Evolutionary conservation across 768 basidiomycete genomes (phyloP).

Genomic region (Lentinus tigrinus): DNA sequence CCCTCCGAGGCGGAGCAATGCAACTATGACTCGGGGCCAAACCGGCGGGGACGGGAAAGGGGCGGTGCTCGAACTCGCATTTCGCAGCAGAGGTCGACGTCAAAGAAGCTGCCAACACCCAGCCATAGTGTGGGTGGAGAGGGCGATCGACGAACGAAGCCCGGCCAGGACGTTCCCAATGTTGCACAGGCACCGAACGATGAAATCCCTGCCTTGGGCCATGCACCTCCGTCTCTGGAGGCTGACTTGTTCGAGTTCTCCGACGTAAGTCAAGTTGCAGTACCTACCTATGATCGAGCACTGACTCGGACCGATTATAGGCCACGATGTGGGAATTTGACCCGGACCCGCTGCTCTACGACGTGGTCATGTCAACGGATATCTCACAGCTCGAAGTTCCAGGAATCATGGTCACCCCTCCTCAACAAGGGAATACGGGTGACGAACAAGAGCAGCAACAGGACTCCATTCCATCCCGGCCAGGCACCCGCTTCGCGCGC

Average conservation of each 20-base stretch:
- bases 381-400: not conserved
- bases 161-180: too few relatives aligned
- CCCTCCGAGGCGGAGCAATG: conserved; percentile 1
- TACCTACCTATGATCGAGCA: conserved; percentile 35
- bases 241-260: not conserved
- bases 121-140: not conserved
- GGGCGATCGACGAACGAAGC: too few relatives aligned
- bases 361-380: not conserved
- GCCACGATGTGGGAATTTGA: conserved; percentile 50
- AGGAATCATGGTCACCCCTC: not conserved
- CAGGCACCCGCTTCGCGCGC: conserved; percentile 63
- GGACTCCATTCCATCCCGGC: conserved; percentile 36
- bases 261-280: not conserved
- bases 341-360: conserved; percentile 33
- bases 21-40: conserved; percentile 13
- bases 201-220: too few relatives aligned
- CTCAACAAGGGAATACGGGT: not conserved
- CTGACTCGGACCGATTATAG: conserved; percentile 47
- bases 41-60: conserved; percentile 6
- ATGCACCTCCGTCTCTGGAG: not conserved
- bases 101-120: not conserved
- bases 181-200: too few relatives aligned
- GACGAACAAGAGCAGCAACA: not conserved
- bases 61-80: not conserved
- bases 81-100: not conserved